Base-by-base conservation (phyloP, 352 stramenopile genomes). In the Pythium brassicae region DNA sequence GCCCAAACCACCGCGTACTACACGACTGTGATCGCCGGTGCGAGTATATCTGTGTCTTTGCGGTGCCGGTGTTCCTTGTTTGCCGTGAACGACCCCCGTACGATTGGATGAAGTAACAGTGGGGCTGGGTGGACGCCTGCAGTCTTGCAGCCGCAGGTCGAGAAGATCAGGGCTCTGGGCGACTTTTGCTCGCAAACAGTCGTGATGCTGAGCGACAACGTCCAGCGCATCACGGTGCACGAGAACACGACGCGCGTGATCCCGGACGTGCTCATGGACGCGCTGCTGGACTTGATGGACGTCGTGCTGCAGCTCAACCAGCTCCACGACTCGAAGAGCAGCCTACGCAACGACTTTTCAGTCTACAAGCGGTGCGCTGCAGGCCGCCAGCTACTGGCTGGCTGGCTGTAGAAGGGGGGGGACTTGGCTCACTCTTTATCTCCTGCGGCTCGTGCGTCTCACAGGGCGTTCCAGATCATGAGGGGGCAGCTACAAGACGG, bases 331-430 rank as follows among this genome's bases (percentile, higher is more conserved):
- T 71, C 61, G 9, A 92, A 89, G 39, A 79, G 67, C 49, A 82
- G 79, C 65, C 55, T 89, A 3, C 74, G 73, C 12, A 89, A 89
- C 56, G 82, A 92, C 55, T 92, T 89, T 34, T 79, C 77, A 0
- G 68, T 89, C 4, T 89, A 82, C 55, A 92, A 92, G 59, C 65
- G 82, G 74, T 89, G 40, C 39, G 39, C 2, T 12, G 39, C n/a
- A n/a, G n/a, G n/a, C n/a, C n/a, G n/a, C n/a, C n/a, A n/a, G n/a
- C n/a, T n/a, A n/a, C n/a, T n/a, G n/a, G n/a, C n/a, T n/a, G n/a
- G n/a, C n/a, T n/a, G n/a, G n/a, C n/a, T n/a, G n/a, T n/a, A n/a
- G n/a, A n/a, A n/a, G n/a, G n/a, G n/a, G n/a, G n/a, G n/a, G n/a
- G n/a, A n/a, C n/a, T n/a, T n/a, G n/a, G n/a, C n/a, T n/a, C n/a